Evolutionary conservation across 352 stramenopile genomes (phyloP), one percentile per base, ranked within the genome.

Genomic region (Pythium oligandrum): DNA sequence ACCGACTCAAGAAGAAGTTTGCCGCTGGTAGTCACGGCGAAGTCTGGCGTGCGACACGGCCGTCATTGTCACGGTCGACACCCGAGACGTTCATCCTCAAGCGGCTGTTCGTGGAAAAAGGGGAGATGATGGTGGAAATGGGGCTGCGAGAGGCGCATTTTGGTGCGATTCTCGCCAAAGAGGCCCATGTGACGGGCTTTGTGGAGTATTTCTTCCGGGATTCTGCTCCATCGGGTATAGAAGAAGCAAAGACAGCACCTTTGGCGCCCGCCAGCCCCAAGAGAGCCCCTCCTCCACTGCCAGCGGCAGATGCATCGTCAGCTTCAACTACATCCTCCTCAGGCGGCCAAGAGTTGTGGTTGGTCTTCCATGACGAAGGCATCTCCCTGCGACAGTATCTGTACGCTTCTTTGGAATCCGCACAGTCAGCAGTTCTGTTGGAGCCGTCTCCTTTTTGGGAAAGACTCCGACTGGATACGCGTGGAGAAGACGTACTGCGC

Each of bases 281-380:
- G 17, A 26, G 17, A 26, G 32, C 36, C 5, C 34, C 37, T 37
- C 7, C 33, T 32, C 53, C 44, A 11, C 42, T 48, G 26, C 30
- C n/a, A 4, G 46, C 70, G 34, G 55, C 60, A 12, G 55, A 63
- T 34, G 43, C 48, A 0, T 12, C 35, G 62, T 26, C n/a, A 4
- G 46, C 70, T 31, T 52, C 60, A 12, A 53, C 61, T 34, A 42
- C 48, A 0, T 12, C 35, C 61, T 48, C n/a, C 48, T 57, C 38
- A 7, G 26, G 12, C 36, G 39, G 11, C 1, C 51, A 79, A 9
- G 87, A 96, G 47, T 72, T 96, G 5, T 97, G 88, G 88, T 68
- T 97, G 35, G 87, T 96, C 12, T 97, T 97, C 61, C 74, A 83
- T 37, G 87, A 97, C 42, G 88, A 97, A 72, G 88, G 88, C 30